These are phyloP conservation scores for Elaeagnus macrophylla DNA, from an alignment of 306 rosid genomes.

Conservation along the genomic window DNA sequence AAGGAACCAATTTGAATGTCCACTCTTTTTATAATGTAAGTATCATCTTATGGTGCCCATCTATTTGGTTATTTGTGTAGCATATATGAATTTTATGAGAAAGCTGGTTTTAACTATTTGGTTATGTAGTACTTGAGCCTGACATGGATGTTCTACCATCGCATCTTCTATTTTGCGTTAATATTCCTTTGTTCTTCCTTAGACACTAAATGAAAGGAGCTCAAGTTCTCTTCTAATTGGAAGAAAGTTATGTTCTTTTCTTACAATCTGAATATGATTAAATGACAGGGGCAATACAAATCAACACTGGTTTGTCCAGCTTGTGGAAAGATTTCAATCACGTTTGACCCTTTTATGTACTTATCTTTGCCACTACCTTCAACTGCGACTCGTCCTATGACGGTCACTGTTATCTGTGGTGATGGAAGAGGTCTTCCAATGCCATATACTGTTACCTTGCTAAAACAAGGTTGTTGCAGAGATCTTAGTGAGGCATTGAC, in stretches of 20 bases:
- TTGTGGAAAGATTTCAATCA: slow-evolving; percentile 85
- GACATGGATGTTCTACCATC: background rate
- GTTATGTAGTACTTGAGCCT: too few species aligned
- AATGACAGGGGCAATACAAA: slow-evolving; percentile 92
- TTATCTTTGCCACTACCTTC: slow-evolving; percentile 94
- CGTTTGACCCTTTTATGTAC: slow-evolving; percentile 98
- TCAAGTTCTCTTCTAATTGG: background rate
- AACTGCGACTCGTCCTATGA: slow-evolving; percentile 67
- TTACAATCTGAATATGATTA: slow-evolving; percentile 4
- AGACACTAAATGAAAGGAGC: background rate
- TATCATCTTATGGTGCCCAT: too few species aligned
- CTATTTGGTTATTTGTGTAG: too few species aligned
- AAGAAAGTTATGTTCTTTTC: slow-evolving; percentile 7
- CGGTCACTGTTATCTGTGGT: slow-evolving; percentile 67
- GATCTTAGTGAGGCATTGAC: slow-evolving; percentile 67
- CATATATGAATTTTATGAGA: too few species aligned
- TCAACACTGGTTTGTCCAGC: slow-evolving; percentile 93
- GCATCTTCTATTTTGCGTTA: background rate
- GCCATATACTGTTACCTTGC: slow-evolving; percentile 67
- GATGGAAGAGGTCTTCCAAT: slow-evolving; percentile 89
- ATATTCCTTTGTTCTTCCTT: background rate
- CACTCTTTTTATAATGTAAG: too few species aligned
- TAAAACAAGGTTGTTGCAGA: slow-evolving; percentile 59
- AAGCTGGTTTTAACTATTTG: too few species aligned
- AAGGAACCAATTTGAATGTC: too few species aligned